Base-by-base conservation (phyloP, 352 stramenopile genomes). In the Hyaloperonospora arabidopsidis region DNA sequence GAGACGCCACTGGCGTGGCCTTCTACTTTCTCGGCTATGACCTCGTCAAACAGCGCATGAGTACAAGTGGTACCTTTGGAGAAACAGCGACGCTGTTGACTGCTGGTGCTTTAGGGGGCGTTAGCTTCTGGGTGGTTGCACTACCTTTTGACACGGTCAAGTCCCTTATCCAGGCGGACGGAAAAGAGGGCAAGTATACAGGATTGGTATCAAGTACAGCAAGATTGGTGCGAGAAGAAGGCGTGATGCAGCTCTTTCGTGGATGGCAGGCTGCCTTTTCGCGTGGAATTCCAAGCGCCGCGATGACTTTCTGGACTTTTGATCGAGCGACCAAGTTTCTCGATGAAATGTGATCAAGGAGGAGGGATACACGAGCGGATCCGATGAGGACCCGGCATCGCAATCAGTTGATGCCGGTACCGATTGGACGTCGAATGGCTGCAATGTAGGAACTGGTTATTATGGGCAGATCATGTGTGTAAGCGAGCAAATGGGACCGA, bases 21-120 rank as follows among this genome's bases (percentile, higher is more conserved):
- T 88, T 74, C 46, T 95, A 92, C 58, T 95, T 95, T 53, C 52
- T 91, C 1, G 79, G 74, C n/a, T 95, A 87, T 55, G 83, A 94
- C 46, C 78, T 81, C 45, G 74, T 74, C 14, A 87, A 76, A 59
- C 63, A 73, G 36, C 51, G 55, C 12, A 54, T 89, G 28, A 25
- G 25, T 41, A 36, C 32, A 0, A 55, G 28, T 7, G 56, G 61
- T 2, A 55, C 58, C 5, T 44, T 78, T 34, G 68, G 68, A n/a
- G 73, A 87, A 8, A 84, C 73, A 1, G 56, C 56, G 1, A 70
- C 74, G 43, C 49, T 95, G 10, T 58, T 93, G 19, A 65, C 66
- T 10, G 79, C 80, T 18, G 86, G 84, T 0, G 84, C 84, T n/a
- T 72, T 69, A 25, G 86, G 82, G 15, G 81, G 86, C n/a, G 50